These are phyloP conservation scores for Proliferodiscus dingleyae DNA, from an alignment of 2,329 filamentous ascomycete species.

Conservation along the genomic window DNA sequence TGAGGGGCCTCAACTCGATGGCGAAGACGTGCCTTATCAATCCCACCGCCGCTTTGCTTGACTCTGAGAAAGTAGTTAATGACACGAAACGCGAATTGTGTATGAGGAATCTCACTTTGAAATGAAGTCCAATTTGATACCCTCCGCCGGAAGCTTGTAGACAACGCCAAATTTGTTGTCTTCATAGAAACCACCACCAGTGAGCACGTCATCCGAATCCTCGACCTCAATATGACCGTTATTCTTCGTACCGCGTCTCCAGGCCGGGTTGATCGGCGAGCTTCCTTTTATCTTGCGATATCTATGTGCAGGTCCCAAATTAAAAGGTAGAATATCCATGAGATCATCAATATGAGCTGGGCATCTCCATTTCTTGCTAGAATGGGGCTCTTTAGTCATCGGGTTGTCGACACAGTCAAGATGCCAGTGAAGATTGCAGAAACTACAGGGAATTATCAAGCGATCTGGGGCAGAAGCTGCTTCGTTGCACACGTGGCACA, in stretches of 20 bases:
- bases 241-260: slow-evolving; percentile 62
- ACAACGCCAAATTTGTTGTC: slow-evolving; percentile 57
- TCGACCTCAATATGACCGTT: slow-evolving; percentile 70
- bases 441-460: slow-evolving; percentile 81
- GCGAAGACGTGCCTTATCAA: slow-evolving; percentile 5
- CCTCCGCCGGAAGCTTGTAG: slow-evolving; percentile 58
- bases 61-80: slow-evolving; percentile 20
- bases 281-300: slow-evolving; percentile 56
- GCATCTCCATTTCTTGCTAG: slow-evolving; percentile 76
- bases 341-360: slow-evolving; percentile 81
- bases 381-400: slow-evolving; percentile 69
- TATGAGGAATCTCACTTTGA: slow-evolving; percentile 50
- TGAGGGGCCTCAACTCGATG: slow-evolving; percentile 12
- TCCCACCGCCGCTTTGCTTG: slow-evolving; percentile 12
- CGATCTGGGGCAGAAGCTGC: slow-evolving; percentile 55
- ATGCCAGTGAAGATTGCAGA: slow-evolving; percentile 81
- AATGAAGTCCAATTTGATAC: slow-evolving; percentile 70
- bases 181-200: slow-evolving; percentile 47
- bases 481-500: slow-evolving; percentile 72
- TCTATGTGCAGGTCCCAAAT: slow-evolving; percentile 55
- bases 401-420: slow-evolving; percentile 88
- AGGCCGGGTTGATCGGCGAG: slow-evolving; percentile 46
- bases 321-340: slow-evolving; percentile 52
- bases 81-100: too few species aligned
- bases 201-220: slow-evolving; percentile 45